These are phyloP conservation scores for Hypoxylon sp. DNA, from an alignment of 2,329 filamentous ascomycete species.

Conservation along the genomic window DNA sequence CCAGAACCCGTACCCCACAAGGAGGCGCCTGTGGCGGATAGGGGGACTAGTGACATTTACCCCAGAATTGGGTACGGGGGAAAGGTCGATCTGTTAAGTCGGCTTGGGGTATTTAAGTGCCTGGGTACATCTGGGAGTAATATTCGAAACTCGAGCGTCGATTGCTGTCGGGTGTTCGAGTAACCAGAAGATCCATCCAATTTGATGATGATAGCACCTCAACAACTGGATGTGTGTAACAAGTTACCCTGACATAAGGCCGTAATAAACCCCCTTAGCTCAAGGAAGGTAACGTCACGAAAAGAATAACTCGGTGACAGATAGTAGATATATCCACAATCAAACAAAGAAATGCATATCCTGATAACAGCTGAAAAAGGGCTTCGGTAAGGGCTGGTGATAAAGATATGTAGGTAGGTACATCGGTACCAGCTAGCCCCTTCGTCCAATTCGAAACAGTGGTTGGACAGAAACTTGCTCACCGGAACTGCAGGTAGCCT, in stretches of 20 bases:
- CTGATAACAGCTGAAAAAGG: slow-evolving; percentile 1
- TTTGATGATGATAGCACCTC: not conserved
- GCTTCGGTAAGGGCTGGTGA: not conserved
- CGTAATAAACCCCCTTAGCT: slow-evolving; percentile 12
- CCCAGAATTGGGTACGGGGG: not conserved
- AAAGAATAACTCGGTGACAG: slow-evolving; percentile 6
- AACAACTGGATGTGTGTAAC: too few species aligned
- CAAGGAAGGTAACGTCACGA: slow-evolving; percentile 11
- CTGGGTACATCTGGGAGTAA: too few species aligned
- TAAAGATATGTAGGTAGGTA: not conserved
- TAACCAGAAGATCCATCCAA: not conserved
- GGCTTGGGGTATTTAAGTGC: too few species aligned
- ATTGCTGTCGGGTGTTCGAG: not conserved
- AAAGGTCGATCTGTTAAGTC: not conserved
- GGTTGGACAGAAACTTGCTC: slow-evolving; percentile 31
- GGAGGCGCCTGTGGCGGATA: slow-evolving; percentile 5
- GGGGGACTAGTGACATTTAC: not conserved
- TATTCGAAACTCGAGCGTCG: not conserved
- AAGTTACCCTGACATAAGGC: slow-evolving; percentile 6
- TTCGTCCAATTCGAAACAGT: slow-evolving; percentile 4
- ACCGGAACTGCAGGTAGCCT: slow-evolving; percentile 38
- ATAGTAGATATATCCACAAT: slow-evolving; percentile 1
- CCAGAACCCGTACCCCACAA: not conserved
- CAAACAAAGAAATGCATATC: slow-evolving; percentile 6
- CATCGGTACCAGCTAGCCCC: not conserved